Conservation (phyloP, 805 yeast species). For the Starmerella vitae region DNA sequence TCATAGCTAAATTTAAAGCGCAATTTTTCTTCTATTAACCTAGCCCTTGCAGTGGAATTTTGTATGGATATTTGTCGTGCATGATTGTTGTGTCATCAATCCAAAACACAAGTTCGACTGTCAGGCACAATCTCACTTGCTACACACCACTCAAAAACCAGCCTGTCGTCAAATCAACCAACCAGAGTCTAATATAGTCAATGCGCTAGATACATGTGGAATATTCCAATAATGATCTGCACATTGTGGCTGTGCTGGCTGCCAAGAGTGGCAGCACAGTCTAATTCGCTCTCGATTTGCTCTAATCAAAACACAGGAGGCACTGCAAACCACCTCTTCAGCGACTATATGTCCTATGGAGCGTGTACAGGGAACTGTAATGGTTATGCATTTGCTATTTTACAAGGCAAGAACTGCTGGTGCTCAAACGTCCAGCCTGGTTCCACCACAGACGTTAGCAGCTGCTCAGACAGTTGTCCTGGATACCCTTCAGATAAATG, state of each 20-base stretch:
- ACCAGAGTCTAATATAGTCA: too few relatives aligned
- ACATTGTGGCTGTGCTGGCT: not conserved
- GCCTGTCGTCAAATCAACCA: too few relatives aligned
- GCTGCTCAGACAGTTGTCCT: constrained; percentile 32
- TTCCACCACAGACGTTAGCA: constrained; percentile 26
- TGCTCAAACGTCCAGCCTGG: constrained; percentile 44
- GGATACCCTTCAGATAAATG: constrained; percentile 35
- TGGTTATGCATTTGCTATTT: constrained; percentile 40
- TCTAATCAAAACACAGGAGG: constrained; percentile 33
- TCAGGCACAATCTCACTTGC: too few relatives aligned
- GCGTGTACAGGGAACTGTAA: constrained; percentile 37
- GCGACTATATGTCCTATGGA: constrained; percentile 36
- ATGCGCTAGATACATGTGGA: too few relatives aligned
- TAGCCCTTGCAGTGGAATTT: too few relatives aligned
- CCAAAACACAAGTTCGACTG: too few relatives aligned
- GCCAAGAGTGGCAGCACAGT: not conserved
- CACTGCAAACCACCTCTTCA: constrained; percentile 12
- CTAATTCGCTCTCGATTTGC: constrained; percentile 26
- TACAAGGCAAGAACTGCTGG: constrained; percentile 44
- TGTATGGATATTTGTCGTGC: too few relatives aligned
- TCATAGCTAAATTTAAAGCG: too few relatives aligned
- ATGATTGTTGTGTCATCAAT: too few relatives aligned
- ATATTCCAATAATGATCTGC: too few relatives aligned
- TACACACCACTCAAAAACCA: too few relatives aligned
- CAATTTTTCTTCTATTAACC: too few relatives aligned